Evolutionary conservation across 2,329 filamentous ascomycete genomes (phyloP).

Genomic region (Penicillium sp.): DNA sequence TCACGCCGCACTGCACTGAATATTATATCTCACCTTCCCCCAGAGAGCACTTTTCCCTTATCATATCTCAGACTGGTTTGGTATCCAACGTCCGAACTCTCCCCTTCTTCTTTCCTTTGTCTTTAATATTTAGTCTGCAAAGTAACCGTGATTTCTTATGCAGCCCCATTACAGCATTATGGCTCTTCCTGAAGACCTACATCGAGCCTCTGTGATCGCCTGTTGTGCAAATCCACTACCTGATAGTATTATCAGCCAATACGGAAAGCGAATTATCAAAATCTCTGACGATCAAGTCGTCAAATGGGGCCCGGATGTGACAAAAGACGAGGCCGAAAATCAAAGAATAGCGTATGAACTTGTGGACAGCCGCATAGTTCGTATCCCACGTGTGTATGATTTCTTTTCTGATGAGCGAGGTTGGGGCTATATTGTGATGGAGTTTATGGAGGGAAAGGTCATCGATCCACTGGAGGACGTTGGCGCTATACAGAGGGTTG

Average conservation of each 20-base stretch:
- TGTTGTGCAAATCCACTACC: constrained; percentile 8
- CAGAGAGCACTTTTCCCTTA: neutral
- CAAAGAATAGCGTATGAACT: constrained; percentile 13
- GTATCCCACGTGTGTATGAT: constrained; percentile 14
- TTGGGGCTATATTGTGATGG: constrained; percentile 20
- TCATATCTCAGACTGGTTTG: too few species aligned
- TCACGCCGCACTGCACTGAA: too few species aligned
- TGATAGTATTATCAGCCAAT: constrained; percentile 5
- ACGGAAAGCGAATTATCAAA: constrained; percentile 11
- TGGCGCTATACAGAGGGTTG: constrained; percentile 9
- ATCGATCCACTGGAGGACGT: constrained; percentile 15
- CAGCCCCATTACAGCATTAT: constrained; percentile 1
- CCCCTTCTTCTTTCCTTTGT: neutral
- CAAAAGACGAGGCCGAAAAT: constrained; percentile 10
- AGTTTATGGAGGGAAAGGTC: constrained; percentile 16
- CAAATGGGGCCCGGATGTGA: constrained; percentile 12
- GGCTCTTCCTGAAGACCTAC: neutral
- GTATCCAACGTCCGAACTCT: neutral
- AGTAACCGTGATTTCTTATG: neutral
- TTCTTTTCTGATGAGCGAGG: constrained; percentile 14
- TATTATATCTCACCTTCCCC: neutral
- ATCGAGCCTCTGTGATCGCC: constrained; percentile 8
- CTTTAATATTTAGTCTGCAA: neutral
- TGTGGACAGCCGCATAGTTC: constrained; percentile 11
- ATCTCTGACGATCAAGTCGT: constrained; percentile 14